A percentile compares a stretch with the other conserved stretches of the same genome.
phyloP scores from a whole-genome alignment of 495 filamentous ascomycete species.

The Penicillium daleae region DNA sequence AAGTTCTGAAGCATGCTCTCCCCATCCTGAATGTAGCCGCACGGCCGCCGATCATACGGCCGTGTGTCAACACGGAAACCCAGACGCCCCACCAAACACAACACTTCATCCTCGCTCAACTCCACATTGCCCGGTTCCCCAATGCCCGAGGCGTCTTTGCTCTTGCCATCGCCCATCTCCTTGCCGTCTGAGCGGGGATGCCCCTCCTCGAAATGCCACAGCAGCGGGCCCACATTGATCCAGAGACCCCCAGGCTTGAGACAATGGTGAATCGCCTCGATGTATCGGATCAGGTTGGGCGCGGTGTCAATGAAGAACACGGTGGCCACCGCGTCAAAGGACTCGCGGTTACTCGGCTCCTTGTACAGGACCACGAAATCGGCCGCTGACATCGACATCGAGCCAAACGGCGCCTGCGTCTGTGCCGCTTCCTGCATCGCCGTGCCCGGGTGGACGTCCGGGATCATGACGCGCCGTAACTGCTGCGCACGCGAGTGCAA shows the following conservation, averaged over 20 bases:
- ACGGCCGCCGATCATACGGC: slow-evolving; percentile 51
- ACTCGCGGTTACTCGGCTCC: slow-evolving; percentile 55
- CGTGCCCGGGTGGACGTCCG: slow-evolving; percentile 73
- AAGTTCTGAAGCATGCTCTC: slow-evolving; percentile 82
- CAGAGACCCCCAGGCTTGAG: slow-evolving; percentile 79
- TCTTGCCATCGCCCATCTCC: slow-evolving; percentile 12
- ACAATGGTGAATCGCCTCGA: slow-evolving; percentile 79
- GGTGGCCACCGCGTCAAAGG: slow-evolving; percentile 81
- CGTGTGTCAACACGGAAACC: slow-evolving; percentile 73
- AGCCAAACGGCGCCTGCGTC: slow-evolving; percentile 29
- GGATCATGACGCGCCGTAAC: slow-evolving; percentile 67
- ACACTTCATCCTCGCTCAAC: slow-evolving; percentile 83
- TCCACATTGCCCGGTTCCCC: slow-evolving; percentile 85
- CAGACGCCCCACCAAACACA: slow-evolving; percentile 70
- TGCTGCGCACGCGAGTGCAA: slow-evolving; percentile 71
- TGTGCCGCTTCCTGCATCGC: slow-evolving; percentile 49
- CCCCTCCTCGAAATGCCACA: slow-evolving; percentile 82
- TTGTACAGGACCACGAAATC: slow-evolving; percentile 83
- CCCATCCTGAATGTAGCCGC: slow-evolving; percentile 84
- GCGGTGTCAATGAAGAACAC: slow-evolving; percentile 98
- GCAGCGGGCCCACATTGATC: slow-evolving; percentile 85
- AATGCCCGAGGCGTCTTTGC: slow-evolving; percentile 53
- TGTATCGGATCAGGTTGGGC: slow-evolving; percentile 85
- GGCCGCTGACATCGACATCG: slow-evolving; percentile 83
- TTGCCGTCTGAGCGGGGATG: slow-evolving; percentile 39